Evolutionary conservation across 306 rosid species (phyloP).

Genomic region (Cucumis cinereus): DNA sequence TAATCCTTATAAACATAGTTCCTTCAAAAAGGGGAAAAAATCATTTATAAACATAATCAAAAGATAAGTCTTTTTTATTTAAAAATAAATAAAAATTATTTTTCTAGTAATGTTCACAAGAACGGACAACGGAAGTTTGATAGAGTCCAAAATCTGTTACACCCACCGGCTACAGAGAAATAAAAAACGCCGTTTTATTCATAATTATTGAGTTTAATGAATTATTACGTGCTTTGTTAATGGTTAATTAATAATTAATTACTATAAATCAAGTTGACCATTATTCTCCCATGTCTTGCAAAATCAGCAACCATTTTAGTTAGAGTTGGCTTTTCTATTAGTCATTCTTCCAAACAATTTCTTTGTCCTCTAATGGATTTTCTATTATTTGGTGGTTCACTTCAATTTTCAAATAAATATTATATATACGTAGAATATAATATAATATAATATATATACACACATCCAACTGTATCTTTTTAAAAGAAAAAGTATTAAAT

Average conservation of each 20-base stretch:
- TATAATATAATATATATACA: neutral
- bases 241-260: neutral
- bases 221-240: neutral
- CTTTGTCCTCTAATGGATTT: neutral
- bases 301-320: neutral
- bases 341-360: neutral
- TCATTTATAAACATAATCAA: no score
- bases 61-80: no score
- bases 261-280: neutral
- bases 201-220: neutral
- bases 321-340: neutral
- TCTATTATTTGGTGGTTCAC: neutral
- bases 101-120: neutral
- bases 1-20: no score
- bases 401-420: neutral
- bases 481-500: no score
- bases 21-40: no score
- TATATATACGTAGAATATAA: neutral
- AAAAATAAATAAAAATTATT: no score
- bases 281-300: neutral
- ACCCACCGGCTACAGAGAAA: neutral
- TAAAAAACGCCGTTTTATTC: neutral
- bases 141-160: neutral
- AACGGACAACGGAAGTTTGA: neutral
- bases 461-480: neutral